A percentile compares a stretch with the other conserved stretches of the same genome.
These are phyloP conservation scores for Alternaria sp. DNA, from an alignment of 2,329 filamentous ascomycete species.

Conservation along the genomic window DNA sequence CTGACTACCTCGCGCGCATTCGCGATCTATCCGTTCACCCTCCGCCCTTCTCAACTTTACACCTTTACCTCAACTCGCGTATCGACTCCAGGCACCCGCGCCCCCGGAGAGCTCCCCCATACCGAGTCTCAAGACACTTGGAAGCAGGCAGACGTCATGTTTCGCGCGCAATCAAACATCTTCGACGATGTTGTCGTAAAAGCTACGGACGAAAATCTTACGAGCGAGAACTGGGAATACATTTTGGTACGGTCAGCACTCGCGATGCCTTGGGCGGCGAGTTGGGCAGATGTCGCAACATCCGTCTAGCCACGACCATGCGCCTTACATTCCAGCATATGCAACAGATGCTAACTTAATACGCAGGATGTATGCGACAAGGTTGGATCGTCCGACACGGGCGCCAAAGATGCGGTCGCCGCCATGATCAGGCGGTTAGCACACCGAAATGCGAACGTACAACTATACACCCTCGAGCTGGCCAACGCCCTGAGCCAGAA, in stretches of 20 bases:
- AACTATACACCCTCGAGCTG: conserved; percentile 90
- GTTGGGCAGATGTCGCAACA: background rate
- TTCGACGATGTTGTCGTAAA: conserved; percentile 76
- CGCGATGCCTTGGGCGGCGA: background rate
- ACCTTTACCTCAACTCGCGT: background rate
- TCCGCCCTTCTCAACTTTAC: background rate
- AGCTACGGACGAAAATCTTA: conserved; percentile 97
- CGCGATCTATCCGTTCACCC: background rate
- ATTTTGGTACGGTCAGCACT: conserved; percentile 59
- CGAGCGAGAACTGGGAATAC: conserved; percentile 78
- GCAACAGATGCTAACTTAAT: conserved; percentile 16
- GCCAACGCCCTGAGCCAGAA: conserved; percentile 92
- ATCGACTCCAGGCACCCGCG: conserved; percentile 9
- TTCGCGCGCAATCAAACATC: conserved; percentile 65
- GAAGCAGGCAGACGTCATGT: conserved; percentile 47
- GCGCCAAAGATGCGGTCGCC: conserved; percentile 82
- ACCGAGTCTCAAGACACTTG: background rate
- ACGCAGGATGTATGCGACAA: conserved; percentile 67
- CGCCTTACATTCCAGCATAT: background rate
- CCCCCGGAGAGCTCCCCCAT: conserved; percentile 6
- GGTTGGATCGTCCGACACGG: conserved; percentile 59
- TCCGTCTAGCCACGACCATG: background rate
- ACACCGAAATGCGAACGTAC: conserved; percentile 93
- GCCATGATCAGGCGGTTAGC: conserved; percentile 90
- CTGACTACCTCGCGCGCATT: background rate